A percentile compares a stretch with the other conserved stretches of the same genome.
These are phyloP conservation scores for Botrytis cinerea DNA, from an alignment of 2,329 filamentous ascomycete species.

Conservation along the genomic window DNA sequence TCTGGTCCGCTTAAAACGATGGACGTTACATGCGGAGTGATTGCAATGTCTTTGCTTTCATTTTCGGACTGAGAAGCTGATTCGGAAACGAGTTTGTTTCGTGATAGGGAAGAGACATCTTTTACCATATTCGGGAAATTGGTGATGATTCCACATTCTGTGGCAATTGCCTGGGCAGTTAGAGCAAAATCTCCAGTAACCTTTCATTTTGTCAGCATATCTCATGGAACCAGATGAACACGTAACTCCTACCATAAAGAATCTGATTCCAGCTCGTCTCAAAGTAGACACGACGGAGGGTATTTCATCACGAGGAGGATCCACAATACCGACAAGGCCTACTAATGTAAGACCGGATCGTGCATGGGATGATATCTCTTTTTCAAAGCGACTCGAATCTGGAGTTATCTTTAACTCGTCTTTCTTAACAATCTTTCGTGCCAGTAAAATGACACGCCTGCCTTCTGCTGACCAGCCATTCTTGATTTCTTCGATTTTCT, in stretches of 20 bases:
- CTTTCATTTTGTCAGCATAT: not conserved
- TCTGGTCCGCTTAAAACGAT: slow-evolving; percentile 66
- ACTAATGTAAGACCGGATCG: slow-evolving; percentile 51
- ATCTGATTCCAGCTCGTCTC: slow-evolving; percentile 66
- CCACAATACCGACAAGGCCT: slow-evolving; percentile 57
- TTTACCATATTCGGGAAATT: slow-evolving; percentile 27
- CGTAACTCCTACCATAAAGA: slow-evolving; percentile 62
- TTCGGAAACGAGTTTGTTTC: slow-evolving; percentile 3
- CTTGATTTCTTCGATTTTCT: slow-evolving; percentile 58
- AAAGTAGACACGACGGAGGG: slow-evolving; percentile 58
- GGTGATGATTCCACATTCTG: slow-evolving; percentile 69
- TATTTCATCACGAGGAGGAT: slow-evolving; percentile 59
- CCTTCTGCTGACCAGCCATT: slow-evolving; percentile 67
- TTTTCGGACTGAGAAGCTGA: not conserved
- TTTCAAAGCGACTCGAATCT: slow-evolving; percentile 50
- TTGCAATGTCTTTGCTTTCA: not conserved
- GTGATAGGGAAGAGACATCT: slow-evolving; percentile 23
- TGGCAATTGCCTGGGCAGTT: slow-evolving; percentile 70
- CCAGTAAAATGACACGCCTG: slow-evolving; percentile 66
- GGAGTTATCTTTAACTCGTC: slow-evolving; percentile 25
- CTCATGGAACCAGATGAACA: not conserved
- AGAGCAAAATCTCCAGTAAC: slow-evolving; percentile 72
- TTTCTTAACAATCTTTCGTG: slow-evolving; percentile 50
- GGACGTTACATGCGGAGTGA: slow-evolving; percentile 38
- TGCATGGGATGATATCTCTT: slow-evolving; percentile 54